Conservation (phyloP, 176 grass and related monocot genomes). For the Cenchrus purpureus region DNA sequence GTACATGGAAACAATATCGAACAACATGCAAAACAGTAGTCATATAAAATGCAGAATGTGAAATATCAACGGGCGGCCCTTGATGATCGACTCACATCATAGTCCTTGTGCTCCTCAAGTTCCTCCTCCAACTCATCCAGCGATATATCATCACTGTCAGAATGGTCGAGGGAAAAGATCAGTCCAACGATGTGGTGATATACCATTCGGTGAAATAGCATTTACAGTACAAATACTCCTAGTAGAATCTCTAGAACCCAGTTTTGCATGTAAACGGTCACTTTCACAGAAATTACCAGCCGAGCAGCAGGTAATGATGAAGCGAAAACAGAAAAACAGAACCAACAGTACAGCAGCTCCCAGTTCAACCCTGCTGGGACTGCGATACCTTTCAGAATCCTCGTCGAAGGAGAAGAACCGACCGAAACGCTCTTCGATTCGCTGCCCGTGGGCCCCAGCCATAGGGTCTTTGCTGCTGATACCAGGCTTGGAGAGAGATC, state of each 20-base stretch:
- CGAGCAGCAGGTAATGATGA: background rate
- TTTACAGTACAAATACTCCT: background rate
- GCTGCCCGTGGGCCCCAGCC: background rate
- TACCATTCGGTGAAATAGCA: background rate
- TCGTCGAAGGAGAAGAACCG: slow-evolving; percentile 46
- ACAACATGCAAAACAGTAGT: background rate
- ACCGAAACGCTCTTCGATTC: slow-evolving; percentile 17
- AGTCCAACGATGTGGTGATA: background rate
- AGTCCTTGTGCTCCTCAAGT: slow-evolving; percentile 62
- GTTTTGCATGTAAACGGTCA: background rate
- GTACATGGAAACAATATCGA: background rate
- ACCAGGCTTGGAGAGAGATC: background rate
- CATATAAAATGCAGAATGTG: slow-evolving; percentile 9
- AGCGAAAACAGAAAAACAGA: background rate
- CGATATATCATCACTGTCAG: slow-evolving; percentile 68
- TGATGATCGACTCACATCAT: slow-evolving; percentile 53
- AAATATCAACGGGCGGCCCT: background rate
- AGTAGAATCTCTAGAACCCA: background rate
- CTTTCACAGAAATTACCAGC: background rate
- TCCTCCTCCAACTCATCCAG: slow-evolving; percentile 66
- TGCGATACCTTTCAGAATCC: slow-evolving; percentile 44
- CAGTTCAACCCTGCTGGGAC: background rate
- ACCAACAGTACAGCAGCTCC: background rate
- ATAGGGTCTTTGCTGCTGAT: slow-evolving; percentile 6
- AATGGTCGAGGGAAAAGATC: slow-evolving; percentile 21